These are phyloP conservation scores for Cladosporium sp. DNA, from an alignment of 2,329 filamentous ascomycete species.

Conservation along the genomic window DNA sequence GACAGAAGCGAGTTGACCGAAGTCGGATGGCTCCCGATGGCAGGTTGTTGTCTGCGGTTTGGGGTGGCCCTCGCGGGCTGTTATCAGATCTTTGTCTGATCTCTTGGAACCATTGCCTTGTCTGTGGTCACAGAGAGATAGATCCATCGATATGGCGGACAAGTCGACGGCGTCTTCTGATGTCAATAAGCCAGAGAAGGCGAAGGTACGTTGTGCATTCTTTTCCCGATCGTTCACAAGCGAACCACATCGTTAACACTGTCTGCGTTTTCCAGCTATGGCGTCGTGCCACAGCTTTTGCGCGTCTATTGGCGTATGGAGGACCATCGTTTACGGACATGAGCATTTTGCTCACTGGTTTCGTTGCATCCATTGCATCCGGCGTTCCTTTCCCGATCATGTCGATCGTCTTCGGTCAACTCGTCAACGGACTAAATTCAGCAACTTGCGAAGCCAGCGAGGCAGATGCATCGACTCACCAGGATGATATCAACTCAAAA, in stretches of 20 bases:
- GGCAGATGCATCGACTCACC: slow-evolving; percentile 29
- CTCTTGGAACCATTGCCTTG: neutral
- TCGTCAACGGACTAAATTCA: slow-evolving; percentile 58
- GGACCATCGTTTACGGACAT: slow-evolving; percentile 1
- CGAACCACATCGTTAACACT: neutral
- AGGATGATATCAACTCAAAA: slow-evolving; percentile 50
- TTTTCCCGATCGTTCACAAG: neutral
- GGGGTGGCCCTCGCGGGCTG: neutral
- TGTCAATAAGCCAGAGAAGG: neutral
- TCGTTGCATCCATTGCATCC: slow-evolving; percentile 49
- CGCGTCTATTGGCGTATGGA: slow-evolving; percentile 1
- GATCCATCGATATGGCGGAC: neutral
- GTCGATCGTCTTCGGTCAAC: slow-evolving; percentile 60
- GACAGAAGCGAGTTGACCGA: slow-evolving; percentile 1
- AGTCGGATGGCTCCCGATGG: slow-evolving; percentile 2
- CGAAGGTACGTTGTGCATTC: neutral
- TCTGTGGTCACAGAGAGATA: neutral
- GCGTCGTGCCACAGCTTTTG: slow-evolving; percentile 7
- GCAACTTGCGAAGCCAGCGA: slow-evolving; percentile 48
- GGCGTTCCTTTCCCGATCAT: slow-evolving; percentile 61
- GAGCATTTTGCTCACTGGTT: slow-evolving; percentile 34
- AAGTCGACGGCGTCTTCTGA: neutral
- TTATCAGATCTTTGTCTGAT: slow-evolving; percentile 10
- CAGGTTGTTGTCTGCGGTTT: neutral
- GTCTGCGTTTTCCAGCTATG: neutral